These are phyloP conservation scores for Yamadazyma blattariae DNA, from an alignment of 1,139 yeast species.

Conservation along the genomic window DNA sequence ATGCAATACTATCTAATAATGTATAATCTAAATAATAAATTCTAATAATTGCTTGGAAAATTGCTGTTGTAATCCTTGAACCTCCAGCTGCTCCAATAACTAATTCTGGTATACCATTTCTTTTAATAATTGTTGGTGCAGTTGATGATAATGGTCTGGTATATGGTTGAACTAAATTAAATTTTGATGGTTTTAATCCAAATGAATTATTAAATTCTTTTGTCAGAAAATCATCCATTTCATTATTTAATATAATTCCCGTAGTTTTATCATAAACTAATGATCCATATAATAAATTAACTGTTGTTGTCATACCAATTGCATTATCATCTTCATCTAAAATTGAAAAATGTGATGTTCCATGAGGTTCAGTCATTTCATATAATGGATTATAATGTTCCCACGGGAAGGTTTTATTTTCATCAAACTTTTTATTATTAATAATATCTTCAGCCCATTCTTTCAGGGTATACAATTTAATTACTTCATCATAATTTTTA, in stretches of 20 bases:
- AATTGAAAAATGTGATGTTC: conserved; percentile 83
- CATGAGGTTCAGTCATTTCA: conserved; percentile 74
- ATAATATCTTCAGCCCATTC: conserved; percentile 59
- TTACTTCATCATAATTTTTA: conserved; percentile 21
- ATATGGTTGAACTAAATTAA: conserved; percentile 70
- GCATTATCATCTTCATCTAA: conserved; percentile 72
- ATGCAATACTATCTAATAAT: conserved; percentile 67
- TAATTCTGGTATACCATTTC: conserved; percentile 53
- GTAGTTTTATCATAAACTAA: conserved; percentile 76
- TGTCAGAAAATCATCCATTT: conserved; percentile 94
- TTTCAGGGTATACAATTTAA: conserved; percentile 25
- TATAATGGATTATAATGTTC: conserved; percentile 73
- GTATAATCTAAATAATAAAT: conserved; percentile 54
- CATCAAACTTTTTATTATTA: conserved; percentile 38
- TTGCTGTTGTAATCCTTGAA: conserved; percentile 79
- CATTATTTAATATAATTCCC: conserved; percentile 81
- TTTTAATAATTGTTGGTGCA: conserved; percentile 68
- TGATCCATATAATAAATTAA: conserved; percentile 84
- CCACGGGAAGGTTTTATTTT: conserved; percentile 63
- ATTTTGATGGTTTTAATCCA: conserved; percentile 74
- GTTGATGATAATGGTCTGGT: conserved; percentile 86
- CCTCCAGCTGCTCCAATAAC: conserved; percentile 96
- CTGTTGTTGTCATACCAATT: conserved; percentile 84
- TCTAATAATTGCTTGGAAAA: conserved; percentile 76
- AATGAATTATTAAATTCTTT: conserved; percentile 73